A percentile compares a stretch with the other conserved stretches of the same genome.
These are phyloP conservation scores for Vicia sativa DNA, from an alignment of 306 rosid genomes.

Conservation along the genomic window DNA sequence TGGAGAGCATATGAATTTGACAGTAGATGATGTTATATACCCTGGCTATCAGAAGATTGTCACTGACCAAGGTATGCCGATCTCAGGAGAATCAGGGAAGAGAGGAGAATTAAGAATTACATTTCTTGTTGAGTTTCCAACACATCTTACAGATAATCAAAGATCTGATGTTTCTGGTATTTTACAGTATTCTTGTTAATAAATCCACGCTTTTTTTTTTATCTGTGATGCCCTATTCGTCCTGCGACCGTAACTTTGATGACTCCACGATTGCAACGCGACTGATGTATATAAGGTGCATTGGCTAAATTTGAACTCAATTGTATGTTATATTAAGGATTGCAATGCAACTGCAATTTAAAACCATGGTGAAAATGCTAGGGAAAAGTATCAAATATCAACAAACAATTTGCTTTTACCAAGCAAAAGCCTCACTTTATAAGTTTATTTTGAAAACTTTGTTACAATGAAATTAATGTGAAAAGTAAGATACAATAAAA, in stretches of 20 bases:
- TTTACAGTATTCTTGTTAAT: slow-evolving; percentile 46
- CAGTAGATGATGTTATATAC: slow-evolving; percentile 50
- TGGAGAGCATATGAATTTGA: slow-evolving; percentile 57
- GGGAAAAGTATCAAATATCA: not conserved
- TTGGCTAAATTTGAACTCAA: not conserved
- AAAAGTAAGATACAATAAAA: slow-evolving; percentile 18
- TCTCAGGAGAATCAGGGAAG: slow-evolving; percentile 43
- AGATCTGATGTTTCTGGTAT: slow-evolving; percentile 57
- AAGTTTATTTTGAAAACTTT: not conserved
- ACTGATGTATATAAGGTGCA: not conserved
- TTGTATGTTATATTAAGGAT: not conserved
- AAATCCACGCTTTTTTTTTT: not conserved
- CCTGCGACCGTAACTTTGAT: not conserved
- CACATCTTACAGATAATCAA: slow-evolving; percentile 53
- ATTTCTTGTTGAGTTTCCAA: slow-evolving; percentile 72
- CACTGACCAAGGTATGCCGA: slow-evolving; percentile 73
- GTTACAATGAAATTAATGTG: not conserved
- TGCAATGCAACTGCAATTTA: not conserved
- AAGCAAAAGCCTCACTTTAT: not conserved
- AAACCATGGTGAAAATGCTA: not conserved
- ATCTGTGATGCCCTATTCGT: not conserved
- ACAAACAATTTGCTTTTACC: slow-evolving; percentile 3
- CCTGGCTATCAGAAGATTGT: slow-evolving; percentile 65
- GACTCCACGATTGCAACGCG: not conserved
- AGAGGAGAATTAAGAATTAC: slow-evolving; percentile 68